Conservation (phyloP, 2,329 filamentous ascomycete genomes). For the Colletotrichum endophyticum region DNA sequence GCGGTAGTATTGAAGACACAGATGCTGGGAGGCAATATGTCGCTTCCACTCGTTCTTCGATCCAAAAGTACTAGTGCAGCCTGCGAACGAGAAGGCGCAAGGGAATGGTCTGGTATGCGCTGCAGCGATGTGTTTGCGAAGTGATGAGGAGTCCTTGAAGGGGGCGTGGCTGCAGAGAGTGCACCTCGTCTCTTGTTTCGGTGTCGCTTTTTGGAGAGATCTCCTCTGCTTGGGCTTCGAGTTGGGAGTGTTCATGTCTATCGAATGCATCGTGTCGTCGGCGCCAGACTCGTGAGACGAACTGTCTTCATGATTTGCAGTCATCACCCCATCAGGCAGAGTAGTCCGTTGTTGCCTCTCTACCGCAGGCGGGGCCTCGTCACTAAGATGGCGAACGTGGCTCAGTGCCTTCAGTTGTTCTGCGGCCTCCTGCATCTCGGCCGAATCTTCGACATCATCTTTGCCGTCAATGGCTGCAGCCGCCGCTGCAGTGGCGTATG, state of each 20-base stretch:
- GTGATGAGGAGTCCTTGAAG: constrained; percentile 70
- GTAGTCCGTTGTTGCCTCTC: constrained; percentile 39
- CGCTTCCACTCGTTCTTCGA: constrained; percentile 99
- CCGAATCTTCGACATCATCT: constrained; percentile 65
- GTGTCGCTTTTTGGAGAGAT: constrained; percentile 49
- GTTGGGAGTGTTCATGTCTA: constrained; percentile 38
- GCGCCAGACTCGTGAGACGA: constrained; percentile 43
- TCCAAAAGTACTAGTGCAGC: constrained; percentile 82
- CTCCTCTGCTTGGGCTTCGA: constrained; percentile 49
- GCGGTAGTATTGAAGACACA: constrained; percentile 71
- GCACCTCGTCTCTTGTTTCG: constrained; percentile 67
- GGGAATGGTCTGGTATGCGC: constrained; percentile 77
- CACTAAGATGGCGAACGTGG: constrained; percentile 56
- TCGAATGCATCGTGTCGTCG: constrained; percentile 42
- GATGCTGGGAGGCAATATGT: constrained; percentile 89
- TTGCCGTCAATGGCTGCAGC: constrained; percentile 37
- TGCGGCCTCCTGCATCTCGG: constrained; percentile 72
- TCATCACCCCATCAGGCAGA: constrained; percentile 41
- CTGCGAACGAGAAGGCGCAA: constrained; percentile 85
- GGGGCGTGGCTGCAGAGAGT: constrained; percentile 66
- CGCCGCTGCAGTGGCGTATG: constrained; percentile 14
- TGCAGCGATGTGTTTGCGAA: constrained; percentile 71
- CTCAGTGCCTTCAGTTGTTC: constrained; percentile 71
- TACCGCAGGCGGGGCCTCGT: constrained; percentile 29
- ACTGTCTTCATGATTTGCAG: constrained; percentile 43